Base-by-base conservation (phyloP, 257 asterid species). In the Salvia hispanica region DNA sequence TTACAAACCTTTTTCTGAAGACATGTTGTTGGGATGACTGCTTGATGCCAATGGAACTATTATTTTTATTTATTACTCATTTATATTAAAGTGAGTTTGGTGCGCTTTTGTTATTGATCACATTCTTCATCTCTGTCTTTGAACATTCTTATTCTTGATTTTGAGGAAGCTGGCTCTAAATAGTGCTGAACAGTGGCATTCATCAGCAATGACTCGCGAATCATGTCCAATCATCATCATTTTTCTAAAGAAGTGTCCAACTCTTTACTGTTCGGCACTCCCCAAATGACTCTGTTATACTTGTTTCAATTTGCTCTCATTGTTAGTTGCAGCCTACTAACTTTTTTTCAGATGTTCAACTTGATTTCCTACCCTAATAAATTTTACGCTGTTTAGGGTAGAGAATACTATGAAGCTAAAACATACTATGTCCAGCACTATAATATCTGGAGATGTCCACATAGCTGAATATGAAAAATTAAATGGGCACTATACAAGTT, bases 101-200 rank as follows among this genome's bases (percentile, higher is more conserved):
- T 14, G 18, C 18, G 43, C 33, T 34, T 3, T 39, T 40, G 68
- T 15, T 16, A 46, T 42, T 53, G 15, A 45, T 54, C 45, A 7
- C 44, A 52, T 51, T 9, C 25, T 7, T 69, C 39, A 31, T 40
- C 12, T 1, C 12, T 51, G 66, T 51, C 40, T 66, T 39, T 14
- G 51, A 36, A 61, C 48, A 33, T 48, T 40, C 9, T 34, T 33
- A 47, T 58, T 18, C 25, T 16, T 51, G 56, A 66, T 70, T 50
- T 62, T 57, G 51, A 46, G 71, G 55, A 34, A 65, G 37, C 44
- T 60, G 70, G 28, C 36, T 15, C 12, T 55, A 37, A 46, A 1
- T 37, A 73, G 64, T 53, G 33, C 18, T 76, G 52, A 57, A 40
- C 59, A 46, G 57, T 63, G 55, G n/a, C 15, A 51, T 45, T 69